Conservation (phyloP, 306 rosid genomes). For the Trifolium fragiferum region DNA sequence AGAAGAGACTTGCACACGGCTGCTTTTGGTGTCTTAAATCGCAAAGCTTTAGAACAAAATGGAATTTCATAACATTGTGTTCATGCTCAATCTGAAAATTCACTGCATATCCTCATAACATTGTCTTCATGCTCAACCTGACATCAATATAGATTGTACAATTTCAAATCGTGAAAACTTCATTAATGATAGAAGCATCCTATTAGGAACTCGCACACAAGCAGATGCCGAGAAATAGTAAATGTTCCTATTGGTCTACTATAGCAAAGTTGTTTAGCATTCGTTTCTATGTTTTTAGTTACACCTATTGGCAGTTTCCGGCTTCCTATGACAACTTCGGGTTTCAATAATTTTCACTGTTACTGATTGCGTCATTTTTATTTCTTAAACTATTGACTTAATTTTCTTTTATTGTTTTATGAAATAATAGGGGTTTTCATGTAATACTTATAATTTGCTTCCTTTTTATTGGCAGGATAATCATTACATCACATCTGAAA, state of each 20-base stretch:
- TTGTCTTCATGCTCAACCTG: slow-evolving; percentile 24
- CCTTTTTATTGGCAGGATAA: slow-evolving; percentile 37
- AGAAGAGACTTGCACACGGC: slow-evolving; percentile 8
- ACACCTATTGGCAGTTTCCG: slow-evolving; percentile 27
- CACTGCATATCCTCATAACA: slow-evolving; percentile 1
- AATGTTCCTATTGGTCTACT: slow-evolving; percentile 34
- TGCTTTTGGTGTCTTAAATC: slow-evolving; percentile 18
- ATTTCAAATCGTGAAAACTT: slow-evolving; percentile 19
- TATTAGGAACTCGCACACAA: slow-evolving; percentile 20
- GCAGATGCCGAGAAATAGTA: slow-evolving; percentile 19
- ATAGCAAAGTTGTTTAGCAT: slow-evolving; percentile 18
- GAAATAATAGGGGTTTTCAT: slow-evolving; percentile 4
- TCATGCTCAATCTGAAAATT: slow-evolving; percentile 11
- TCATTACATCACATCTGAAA: slow-evolving; percentile 37
- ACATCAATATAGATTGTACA: neutral
- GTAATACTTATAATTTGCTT: slow-evolving; percentile 20
- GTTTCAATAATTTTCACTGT: slow-evolving; percentile 5
- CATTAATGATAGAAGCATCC: slow-evolving; percentile 25
- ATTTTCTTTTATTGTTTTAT: neutral
- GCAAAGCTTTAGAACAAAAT: slow-evolving; percentile 6
- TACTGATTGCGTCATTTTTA: neutral
- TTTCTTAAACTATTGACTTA: neutral
- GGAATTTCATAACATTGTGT: neutral
- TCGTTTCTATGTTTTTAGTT: slow-evolving; percentile 9
- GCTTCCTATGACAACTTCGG: slow-evolving; percentile 27